Evolutionary conservation across 352 stramenopile species (phyloP).

Genomic region (Globisporangium polare): DNA sequence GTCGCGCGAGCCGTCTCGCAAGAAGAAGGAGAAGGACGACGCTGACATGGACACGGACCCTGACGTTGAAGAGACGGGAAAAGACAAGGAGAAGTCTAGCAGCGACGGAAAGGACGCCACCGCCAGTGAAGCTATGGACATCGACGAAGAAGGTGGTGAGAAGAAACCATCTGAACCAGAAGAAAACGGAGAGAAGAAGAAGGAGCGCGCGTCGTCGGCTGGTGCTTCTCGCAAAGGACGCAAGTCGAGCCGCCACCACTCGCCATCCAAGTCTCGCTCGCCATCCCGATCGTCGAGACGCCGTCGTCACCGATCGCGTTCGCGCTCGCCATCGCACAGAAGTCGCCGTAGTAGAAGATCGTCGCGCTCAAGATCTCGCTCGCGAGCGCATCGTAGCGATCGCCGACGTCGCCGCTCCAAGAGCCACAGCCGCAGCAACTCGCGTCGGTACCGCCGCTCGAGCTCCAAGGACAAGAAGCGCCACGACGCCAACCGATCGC

Average conservation of each 20-base stretch:
- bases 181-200: slow-evolving; percentile 12
- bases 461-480: slow-evolving; percentile 47
- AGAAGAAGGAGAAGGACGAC: slow-evolving; percentile 21
- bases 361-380: slow-evolving; percentile 52
- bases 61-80: slow-evolving; percentile 2
- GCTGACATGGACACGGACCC: slow-evolving; percentile 13
- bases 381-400: slow-evolving; percentile 28
- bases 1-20: slow-evolving; percentile 12
- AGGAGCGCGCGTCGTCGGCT: slow-evolving; percentile 11
- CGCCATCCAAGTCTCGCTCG: slow-evolving; percentile 49
- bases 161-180: not conserved
- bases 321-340: slow-evolving; percentile 39
- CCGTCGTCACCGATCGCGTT: slow-evolving; percentile 48
- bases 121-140: slow-evolving; percentile 11
- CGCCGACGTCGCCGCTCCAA: slow-evolving; percentile 35
- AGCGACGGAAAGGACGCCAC: slow-evolving; percentile 10
- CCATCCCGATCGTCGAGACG: slow-evolving; percentile 49
- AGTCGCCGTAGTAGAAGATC: slow-evolving; percentile 33
- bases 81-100: slow-evolving; percentile 4
- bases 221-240: slow-evolving; percentile 11
- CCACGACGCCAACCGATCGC: slow-evolving; percentile 52
- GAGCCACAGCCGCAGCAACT: slow-evolving; percentile 45
- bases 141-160: slow-evolving; percentile 11
- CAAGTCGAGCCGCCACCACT: slow-evolving; percentile 54
- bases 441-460: slow-evolving; percentile 53